phyloP scores from a whole-genome alignment of 768 basidiomycete species.

The Amanita muscaria region DNA sequence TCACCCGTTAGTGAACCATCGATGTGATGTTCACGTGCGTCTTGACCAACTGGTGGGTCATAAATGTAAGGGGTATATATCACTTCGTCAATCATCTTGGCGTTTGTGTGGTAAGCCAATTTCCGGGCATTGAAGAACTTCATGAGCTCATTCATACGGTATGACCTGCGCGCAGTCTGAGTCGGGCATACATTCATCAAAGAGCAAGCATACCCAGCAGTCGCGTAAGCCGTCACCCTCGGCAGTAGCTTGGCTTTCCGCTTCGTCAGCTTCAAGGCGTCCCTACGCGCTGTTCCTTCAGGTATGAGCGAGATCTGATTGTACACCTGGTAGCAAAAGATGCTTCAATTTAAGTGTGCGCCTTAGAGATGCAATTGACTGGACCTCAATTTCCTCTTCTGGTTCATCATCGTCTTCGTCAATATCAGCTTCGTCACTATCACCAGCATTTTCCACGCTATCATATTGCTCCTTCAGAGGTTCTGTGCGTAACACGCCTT shows the following conservation, averaged over 20 bases:
- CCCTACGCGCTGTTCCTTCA: slow-evolving; percentile 86
- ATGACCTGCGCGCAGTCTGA: slow-evolving; percentile 50
- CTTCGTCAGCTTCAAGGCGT: slow-evolving; percentile 85
- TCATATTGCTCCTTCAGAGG: slow-evolving; percentile 36
- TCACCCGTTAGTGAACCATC: slow-evolving; percentile 48
- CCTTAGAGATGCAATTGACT: slow-evolving; percentile 1
- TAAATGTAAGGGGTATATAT: slow-evolving; percentile 91
- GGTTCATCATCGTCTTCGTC: slow-evolving; percentile 51
- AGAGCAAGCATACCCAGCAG: slow-evolving; percentile 56
- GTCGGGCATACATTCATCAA: not conserved
- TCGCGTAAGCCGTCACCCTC: slow-evolving; percentile 93
- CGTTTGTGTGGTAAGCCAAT: slow-evolving; percentile 75
- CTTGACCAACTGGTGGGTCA: slow-evolving; percentile 39
- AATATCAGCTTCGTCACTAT: slow-evolving; percentile 67
- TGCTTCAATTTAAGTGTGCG: not conserved
- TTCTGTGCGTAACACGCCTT: slow-evolving; percentile 17
- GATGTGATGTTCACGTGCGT: slow-evolving; percentile 17
- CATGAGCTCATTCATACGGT: slow-evolving; percentile 79
- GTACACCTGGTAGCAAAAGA: slow-evolving; percentile 52
- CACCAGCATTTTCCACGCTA: slow-evolving; percentile 40
- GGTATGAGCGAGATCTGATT: slow-evolving; percentile 92
- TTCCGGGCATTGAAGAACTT: slow-evolving; percentile 85
- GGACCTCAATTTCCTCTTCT: slow-evolving; percentile 55
- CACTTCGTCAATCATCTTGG: slow-evolving; percentile 84
- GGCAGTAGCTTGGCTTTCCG: slow-evolving; percentile 90